These are phyloP conservation scores for Silybum marianum DNA, from an alignment of 129 eudicot genomes.

Conservation along the genomic window DNA sequence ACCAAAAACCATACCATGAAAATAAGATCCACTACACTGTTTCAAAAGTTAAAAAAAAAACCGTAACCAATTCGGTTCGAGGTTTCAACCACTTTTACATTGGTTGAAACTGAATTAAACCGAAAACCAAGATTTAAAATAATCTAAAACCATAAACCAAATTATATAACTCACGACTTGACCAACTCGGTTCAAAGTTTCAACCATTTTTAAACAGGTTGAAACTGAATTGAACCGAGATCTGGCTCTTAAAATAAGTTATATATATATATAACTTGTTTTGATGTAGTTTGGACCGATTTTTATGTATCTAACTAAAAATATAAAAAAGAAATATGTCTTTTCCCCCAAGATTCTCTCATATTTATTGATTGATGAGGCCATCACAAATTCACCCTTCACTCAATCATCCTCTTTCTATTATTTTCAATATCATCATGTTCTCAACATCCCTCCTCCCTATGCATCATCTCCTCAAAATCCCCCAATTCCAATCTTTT, in stretches of 20 bases:
- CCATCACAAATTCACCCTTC: conserved; percentile 30
- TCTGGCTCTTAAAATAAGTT: no score
- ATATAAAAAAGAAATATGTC: neutral
- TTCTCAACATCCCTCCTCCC: conserved; percentile 15
- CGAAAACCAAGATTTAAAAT: neutral
- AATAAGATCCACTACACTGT: no score
- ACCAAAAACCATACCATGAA: neutral
- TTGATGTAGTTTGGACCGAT: neutral
- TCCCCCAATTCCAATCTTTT: conserved; percentile 23
- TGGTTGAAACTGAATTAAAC: neutral
- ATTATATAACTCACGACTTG: no score
- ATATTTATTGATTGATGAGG: conserved; percentile 30
- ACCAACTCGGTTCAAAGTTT: no score
- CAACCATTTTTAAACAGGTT: no score
- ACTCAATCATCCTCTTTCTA: conserved; percentile 24
- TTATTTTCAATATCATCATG: conserved; percentile 29
- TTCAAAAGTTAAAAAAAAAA: no score
- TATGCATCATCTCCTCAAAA: conserved; percentile 25
- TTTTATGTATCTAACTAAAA: neutral
- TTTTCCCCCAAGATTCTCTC: conserved; percentile 31
- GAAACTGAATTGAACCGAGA: neutral
- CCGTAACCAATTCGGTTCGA: no score
- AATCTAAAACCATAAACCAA: neutral
- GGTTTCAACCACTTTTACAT: no score
- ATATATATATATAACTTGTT: neutral